Conservation (phyloP, 352 stramenopile genomes). For the Pythium sp. region DNA sequence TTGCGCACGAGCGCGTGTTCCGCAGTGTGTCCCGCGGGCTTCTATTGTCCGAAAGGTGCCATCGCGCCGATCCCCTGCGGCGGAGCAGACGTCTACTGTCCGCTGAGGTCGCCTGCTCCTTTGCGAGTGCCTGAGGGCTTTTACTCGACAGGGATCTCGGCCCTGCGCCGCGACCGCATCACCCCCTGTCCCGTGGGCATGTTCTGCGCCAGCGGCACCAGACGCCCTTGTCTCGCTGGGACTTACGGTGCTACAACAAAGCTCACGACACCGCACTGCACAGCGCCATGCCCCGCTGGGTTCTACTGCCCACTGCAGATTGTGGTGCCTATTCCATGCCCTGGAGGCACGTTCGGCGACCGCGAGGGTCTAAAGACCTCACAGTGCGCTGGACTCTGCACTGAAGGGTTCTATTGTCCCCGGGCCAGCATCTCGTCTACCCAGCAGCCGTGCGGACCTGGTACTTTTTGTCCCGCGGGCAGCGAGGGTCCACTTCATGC, state of each 20-base stretch:
- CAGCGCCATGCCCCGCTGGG: conserved; percentile 47
- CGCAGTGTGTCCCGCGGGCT: conserved; percentile 55
- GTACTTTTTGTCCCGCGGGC: conserved; percentile 38
- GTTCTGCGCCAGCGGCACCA: conserved; percentile 54
- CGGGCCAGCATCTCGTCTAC: conserved; percentile 46
- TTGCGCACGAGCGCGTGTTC: conserved; percentile 48
- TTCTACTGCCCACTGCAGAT: conserved; percentile 54
- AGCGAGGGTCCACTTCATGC: conserved; percentile 24
- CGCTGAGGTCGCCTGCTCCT: conserved; percentile 36
- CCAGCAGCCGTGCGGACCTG: conserved; percentile 29
- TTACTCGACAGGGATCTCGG: conserved; percentile 40
- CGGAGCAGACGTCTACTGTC: conserved; percentile 46
- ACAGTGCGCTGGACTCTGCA: conserved; percentile 58
- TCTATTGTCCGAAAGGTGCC: conserved; percentile 52
- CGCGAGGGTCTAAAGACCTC: conserved; percentile 31
- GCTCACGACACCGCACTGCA: conserved; percentile 33
- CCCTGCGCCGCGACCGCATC: conserved; percentile 26
- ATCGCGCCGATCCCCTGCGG: conserved; percentile 42
- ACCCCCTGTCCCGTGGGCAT: conserved; percentile 42
- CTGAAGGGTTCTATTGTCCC: conserved; percentile 60
- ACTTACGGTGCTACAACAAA: conserved; percentile 36
- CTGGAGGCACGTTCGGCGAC: conserved; percentile 57
- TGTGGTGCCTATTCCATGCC: conserved; percentile 29
- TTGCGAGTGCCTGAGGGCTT: conserved; percentile 29
- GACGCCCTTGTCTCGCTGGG: conserved; percentile 42